Percentiles rank a stretch among this genome's conserved stretches.
Evolutionary conservation across 2,329 filamentous ascomycete species (phyloP).

Genomic region (Alternaria ventricosa): DNA sequence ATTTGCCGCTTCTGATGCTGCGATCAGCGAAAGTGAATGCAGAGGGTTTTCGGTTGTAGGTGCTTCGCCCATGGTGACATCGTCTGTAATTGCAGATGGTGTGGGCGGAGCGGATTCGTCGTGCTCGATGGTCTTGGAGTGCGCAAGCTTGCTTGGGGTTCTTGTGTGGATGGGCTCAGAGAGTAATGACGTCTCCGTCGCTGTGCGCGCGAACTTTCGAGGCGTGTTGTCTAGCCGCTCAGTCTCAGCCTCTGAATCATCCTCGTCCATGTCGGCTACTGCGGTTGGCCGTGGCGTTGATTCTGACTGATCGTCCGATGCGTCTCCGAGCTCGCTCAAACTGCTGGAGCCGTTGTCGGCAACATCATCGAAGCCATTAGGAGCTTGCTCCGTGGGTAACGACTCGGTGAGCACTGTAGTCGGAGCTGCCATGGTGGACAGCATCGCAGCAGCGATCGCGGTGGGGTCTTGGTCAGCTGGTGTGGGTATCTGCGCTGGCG

Average conservation of each 20-base stretch:
- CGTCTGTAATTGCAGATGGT: conserved; percentile 28
- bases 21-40: conserved; percentile 41
- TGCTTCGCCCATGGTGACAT: conserved; percentile 21
- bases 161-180: conserved; percentile 42
- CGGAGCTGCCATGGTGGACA: conserved; percentile 34
- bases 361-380: conserved; percentile 54
- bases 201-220: conserved; percentile 60
- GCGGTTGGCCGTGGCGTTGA: conserved; percentile 35
- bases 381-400: conserved; percentile 14
- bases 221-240: conserved; percentile 93
- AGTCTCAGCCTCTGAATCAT: conserved; percentile 88
- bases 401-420: conserved; percentile 24
- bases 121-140: conserved; percentile 41
- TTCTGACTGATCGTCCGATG: conserved; percentile 66
- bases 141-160: conserved; percentile 48
- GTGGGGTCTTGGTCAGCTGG: conserved; percentile 18
- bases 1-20: conserved; percentile 40
- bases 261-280: conserved; percentile 55
- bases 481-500: conserved; percentile 22
- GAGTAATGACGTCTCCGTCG: conserved; percentile 41
- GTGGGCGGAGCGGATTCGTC: conserved; percentile 39
- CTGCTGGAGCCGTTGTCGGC: conserved; percentile 76
- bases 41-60: conserved; percentile 32
- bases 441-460: conserved; percentile 27
- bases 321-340: conserved; percentile 86